Base-by-base conservation (phyloP, 129 eudicot species). In the Centrapalus pauciflorus region DNA sequence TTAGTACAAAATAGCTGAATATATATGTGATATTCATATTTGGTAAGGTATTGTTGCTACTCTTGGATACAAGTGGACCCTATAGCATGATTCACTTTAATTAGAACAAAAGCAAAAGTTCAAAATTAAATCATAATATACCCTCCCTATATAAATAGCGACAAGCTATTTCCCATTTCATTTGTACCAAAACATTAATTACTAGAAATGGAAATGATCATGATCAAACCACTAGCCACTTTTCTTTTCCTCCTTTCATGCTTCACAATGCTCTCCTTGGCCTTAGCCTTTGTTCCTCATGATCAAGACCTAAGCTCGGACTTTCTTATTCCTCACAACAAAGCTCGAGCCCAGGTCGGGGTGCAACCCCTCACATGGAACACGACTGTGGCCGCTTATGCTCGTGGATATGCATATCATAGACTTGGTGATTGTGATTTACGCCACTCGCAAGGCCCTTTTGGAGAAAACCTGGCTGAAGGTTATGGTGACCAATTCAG, bases 391-490 rank as follows among this genome's bases (percentile, higher is more conserved):
- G 95, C 79, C 10, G 61, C 70, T 5, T 90, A 78, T 45, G 95
- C 97, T 20, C 79, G 13, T 12, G 61, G 64, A 1, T 87, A 81
- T 35, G 87, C 86, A 8, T 55, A 69, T 30, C 10, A 16, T 1
- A 81, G 81, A 74, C 35, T 61, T 8, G 75, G 43, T 2, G 86
- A 81, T 21, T 90, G 95, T 67, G 41, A 69, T 16, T 4, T 80
- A 38, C 45, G 13, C 13, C 89, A 83, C 71, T 79, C 88, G 0
- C 23, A 55, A 10, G 79, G 85, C 2, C 82, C 76, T 3, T 89
- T 76, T 17, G 96, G 96, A 1, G 94, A 89, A 72, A 89, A 85
- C 64, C 74, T 86, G 16, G 90, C 90, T 0, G 64, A 60, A 71
- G 85, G 87, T 75, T 62, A 62, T 19, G 81, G 87, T 29, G 80